Percentiles rank a stretch among this genome's conserved stretches.
Conservation (phyloP, 2,329 filamentous ascomycete genomes). For the Microascus cirrosus region DNA sequence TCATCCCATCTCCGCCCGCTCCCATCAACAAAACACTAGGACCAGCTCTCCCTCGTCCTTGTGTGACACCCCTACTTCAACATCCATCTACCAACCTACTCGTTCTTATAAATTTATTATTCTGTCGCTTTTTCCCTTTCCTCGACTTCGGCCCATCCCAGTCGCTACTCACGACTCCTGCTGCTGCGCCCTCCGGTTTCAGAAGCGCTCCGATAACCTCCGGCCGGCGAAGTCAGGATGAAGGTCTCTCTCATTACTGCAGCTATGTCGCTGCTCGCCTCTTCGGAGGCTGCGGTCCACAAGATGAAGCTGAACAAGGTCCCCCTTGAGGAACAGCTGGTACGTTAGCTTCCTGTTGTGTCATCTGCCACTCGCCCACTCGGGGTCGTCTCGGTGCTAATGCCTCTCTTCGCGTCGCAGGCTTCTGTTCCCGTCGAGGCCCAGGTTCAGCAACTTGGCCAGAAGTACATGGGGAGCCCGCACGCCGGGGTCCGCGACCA, state of each 20-base stretch:
- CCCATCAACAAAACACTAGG: constrained; percentile 2
- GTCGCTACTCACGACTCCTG: not conserved
- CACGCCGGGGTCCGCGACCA: constrained; percentile 52
- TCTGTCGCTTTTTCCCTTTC: not conserved
- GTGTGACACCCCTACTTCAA: not conserved
- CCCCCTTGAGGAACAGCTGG: constrained; percentile 82
- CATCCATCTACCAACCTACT: not conserved
- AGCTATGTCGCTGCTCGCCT: constrained; percentile 63
- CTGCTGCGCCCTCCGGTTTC: not conserved
- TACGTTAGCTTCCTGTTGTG: constrained; percentile 35
- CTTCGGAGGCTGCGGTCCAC: constrained; percentile 77
- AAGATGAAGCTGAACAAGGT: constrained; percentile 98
- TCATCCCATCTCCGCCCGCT: constrained; percentile 4
- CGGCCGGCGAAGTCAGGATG: constrained; percentile 40
- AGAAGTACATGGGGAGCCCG: constrained; percentile 80
- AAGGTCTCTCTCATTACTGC: constrained; percentile 75
- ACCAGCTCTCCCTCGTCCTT: not conserved
- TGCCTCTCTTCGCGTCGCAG: constrained; percentile 26
- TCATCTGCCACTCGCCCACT: constrained; percentile 4
- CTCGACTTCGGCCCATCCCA: not conserved
- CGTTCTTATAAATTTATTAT: not conserved
- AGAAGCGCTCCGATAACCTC: not conserved
- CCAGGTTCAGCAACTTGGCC: constrained; percentile 72
- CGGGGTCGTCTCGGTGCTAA: not conserved
- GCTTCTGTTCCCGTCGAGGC: constrained; percentile 67